Base-by-base conservation (phyloP, 129 eudicot species). In the Lactuca sativa region DNA sequence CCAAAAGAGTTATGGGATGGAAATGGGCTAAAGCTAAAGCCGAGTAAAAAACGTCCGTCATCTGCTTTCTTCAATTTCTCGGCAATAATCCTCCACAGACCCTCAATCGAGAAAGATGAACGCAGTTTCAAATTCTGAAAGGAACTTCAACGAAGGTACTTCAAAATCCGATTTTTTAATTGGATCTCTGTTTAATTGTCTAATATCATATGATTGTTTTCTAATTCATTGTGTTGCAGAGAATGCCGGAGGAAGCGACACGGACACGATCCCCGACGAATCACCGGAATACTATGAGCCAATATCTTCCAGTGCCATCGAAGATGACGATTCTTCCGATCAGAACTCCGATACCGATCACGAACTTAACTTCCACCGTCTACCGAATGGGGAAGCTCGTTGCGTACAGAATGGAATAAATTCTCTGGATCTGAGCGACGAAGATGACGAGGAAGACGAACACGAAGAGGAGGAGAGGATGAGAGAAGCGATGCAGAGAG, bases 211-310 rank as follows among this genome's bases (percentile, higher is more conserved):
- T 51, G 4, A 2, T 7, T 62, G 11, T 47, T 9, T 3, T 0
- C 4, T 10, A 16, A 49, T 11, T 40, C 34, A 15, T 31, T 16
- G 21, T 30, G 32, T 56, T 57, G 65, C 80, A 84, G 96, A 86
- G 16, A 82, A 81, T 88, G 82, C 77, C 51, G 78, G 76, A 56
- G 95, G 85, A n/a, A 89, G 88, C 74, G 95, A 89, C 67, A 83
- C 98, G 34, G 98, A 85, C 40, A 66, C 92, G 8, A 76, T 72
- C 66, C 59, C 81, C 70, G 92, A 90, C 48, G 98, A 81, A 5
- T 76, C 85, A 17, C 85, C 83, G 33, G 98, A 89, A 9, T 86
- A 82, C 68, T 92, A 92, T 74, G 84, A 85, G 71, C 96, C 95
- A 16, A 85, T 89, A 3, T 66, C 90, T 11, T 59, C 80, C 37